A percentile compares a stretch with the other conserved stretches of the same genome.
Conservation (phyloP, 2,329 filamentous ascomycete species). For the Fusarium sacchari region DNA sequence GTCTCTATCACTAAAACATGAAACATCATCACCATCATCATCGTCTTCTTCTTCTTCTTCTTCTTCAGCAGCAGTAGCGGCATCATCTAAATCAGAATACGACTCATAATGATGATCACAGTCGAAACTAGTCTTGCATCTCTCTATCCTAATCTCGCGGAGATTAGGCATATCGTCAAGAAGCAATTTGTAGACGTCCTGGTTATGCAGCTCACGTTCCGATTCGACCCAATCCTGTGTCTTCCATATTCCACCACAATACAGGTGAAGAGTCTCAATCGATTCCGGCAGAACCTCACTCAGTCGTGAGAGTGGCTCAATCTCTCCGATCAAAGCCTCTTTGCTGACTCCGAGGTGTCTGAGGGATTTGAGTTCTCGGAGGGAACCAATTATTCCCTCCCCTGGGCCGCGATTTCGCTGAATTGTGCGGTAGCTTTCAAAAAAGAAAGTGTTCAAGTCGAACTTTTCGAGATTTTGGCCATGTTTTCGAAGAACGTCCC, state of each 20-base stretch:
- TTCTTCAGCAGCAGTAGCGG: too few relatives aligned
- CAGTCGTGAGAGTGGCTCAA: not conserved
- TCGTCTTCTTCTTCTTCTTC: too few relatives aligned
- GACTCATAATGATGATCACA: fast-evolving
- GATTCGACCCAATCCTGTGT: fast-evolving
- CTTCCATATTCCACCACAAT: not conserved
- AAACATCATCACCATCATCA: not conserved
- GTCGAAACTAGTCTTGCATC: not conserved
- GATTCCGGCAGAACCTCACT: not conserved
- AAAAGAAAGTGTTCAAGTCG: not conserved
- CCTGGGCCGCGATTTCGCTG: fast-evolving
- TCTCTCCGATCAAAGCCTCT: not conserved
- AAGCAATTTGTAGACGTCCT: not conserved
- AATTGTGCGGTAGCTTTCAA: not conserved
- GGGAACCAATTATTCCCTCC: not conserved
- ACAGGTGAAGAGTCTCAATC: constrained; percentile 5
- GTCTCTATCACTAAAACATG: not conserved
- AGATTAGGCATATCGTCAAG: not conserved
- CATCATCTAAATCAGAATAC: not conserved
- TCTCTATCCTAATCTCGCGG: constrained; percentile 7
- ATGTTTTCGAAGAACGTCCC: not conserved
- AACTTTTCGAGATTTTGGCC: not conserved
- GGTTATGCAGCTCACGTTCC: not conserved
- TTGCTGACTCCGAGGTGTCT: not conserved
- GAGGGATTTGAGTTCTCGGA: not conserved